Base-by-base conservation (phyloP, 352 stramenopile species). In the Phytophthora fragariae region DNA sequence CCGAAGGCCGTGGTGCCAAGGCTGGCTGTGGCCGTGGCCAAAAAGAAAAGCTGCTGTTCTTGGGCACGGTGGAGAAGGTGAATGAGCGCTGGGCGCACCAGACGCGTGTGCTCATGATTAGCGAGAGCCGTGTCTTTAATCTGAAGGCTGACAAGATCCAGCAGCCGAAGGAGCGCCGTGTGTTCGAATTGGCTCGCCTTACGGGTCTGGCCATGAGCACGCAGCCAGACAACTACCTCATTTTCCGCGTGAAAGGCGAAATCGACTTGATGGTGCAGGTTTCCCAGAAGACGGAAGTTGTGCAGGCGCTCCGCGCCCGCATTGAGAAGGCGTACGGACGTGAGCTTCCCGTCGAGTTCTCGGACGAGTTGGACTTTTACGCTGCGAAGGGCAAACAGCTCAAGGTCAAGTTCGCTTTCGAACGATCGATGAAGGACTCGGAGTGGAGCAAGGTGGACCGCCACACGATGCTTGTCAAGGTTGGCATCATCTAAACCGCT, bases 51-150 rank as follows among this genome's bases (percentile, higher is more conserved):
- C 71, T 96, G 39, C 60, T 94, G 15, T 96, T 96, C 75, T 73
- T 90, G 14, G 77, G 69, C 27, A 80, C 86, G 9, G 88, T 93
- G 46, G 78, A 89, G 50, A 96, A 96, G 70, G 85, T 96, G 62
- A 96, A 96, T 53, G 88, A 96, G 71, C 87, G 89, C 31, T 94
- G 92, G 62, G 86, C 91, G 29, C 86, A 93, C 71, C 89, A 96
- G 72, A 65, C 79, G 31, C 87, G 89, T 56, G 83, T 93, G 59
- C 79, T 96, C 19, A 82, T 96, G 67, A 88, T 96, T 21, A 86
- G 80, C 44, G 83, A 93, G 63, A 86, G 80, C 61, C 76, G 88
- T 52, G 80, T 96, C n/a, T 92, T 90, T 76, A 96, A 96, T 73
- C 68, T 96, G 62, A 94, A 94, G 80, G 88, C 86, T 27, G 84